Conservation (phyloP, 306 rosid genomes). For the Quercus glauca region DNA sequence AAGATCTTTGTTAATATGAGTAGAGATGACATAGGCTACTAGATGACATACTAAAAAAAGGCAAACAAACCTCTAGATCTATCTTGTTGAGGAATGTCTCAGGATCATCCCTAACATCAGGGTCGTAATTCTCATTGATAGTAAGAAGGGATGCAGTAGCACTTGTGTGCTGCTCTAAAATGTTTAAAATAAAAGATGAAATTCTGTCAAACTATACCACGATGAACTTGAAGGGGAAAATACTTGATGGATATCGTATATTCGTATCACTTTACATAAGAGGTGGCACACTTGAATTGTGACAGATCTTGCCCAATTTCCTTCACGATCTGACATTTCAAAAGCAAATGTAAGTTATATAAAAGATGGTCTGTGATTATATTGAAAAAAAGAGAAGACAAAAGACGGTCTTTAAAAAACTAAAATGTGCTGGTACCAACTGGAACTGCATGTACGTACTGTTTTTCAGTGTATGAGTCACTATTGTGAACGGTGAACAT, state of each 20-base stretch:
- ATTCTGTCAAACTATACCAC: background rate
- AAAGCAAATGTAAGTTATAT: background rate
- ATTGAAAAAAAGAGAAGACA: no score
- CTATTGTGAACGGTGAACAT: background rate
- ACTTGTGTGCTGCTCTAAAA: conserved; percentile 89
- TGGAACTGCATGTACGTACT: background rate
- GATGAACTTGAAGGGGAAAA: background rate
- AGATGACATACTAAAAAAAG: background rate
- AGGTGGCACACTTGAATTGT: conserved; percentile 84
- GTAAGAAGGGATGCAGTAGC: conserved; percentile 66
- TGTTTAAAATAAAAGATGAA: conserved; percentile 13
- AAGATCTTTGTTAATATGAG: background rate
- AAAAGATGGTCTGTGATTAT: background rate
- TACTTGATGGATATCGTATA: background rate
- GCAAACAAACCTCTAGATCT: conserved; percentile 72
- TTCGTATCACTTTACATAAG: conserved; percentile 49
- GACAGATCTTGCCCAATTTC: conserved; percentile 83
- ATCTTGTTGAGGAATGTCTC: conserved; percentile 76
- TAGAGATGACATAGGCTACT: background rate
- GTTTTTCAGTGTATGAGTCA: background rate
- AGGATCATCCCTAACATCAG: conserved; percentile 80
- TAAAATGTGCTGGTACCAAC: background rate
- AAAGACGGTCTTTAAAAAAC: no score
- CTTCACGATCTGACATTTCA: conserved; percentile 46
- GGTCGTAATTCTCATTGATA: conserved; percentile 89